Conservation (phyloP, 768 basidiomycete species). For the Suillus fuscotomentosus region DNA sequence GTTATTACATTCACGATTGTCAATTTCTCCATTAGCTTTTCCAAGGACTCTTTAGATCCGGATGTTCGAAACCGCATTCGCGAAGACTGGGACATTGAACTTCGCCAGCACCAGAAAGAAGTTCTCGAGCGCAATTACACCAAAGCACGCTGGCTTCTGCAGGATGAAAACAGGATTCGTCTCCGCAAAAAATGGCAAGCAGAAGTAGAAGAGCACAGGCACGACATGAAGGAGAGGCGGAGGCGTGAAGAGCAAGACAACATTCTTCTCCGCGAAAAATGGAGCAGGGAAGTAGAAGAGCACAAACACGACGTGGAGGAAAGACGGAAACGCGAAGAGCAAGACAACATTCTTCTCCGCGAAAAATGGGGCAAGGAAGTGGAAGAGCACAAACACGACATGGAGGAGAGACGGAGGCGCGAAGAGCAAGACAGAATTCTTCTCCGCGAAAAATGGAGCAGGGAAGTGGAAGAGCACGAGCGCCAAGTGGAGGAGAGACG, state of each 20-base stretch:
- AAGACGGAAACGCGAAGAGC: neutral
- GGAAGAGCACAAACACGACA: slow-evolving; percentile 7
- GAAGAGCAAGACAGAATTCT: neutral
- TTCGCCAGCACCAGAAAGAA: slow-evolving; percentile 15
- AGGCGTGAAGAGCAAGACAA: slow-evolving; percentile 10
- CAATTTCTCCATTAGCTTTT: slow-evolving; percentile 10
- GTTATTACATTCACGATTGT: neutral
- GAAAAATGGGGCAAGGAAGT: neutral
- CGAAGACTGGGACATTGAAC: slow-evolving; percentile 19
- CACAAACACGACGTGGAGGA: slow-evolving; percentile 6
- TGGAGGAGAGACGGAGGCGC: neutral
- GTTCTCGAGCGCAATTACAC: slow-evolving; percentile 8
- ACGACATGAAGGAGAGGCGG: slow-evolving; percentile 16
- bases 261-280: neutral
- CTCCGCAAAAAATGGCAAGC: neutral
- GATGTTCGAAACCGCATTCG: slow-evolving; percentile 20
- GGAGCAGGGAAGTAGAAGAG: slow-evolving; percentile 18
- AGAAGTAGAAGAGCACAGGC: neutral
- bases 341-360: neutral
- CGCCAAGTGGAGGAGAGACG: slow-evolving; percentile 8
- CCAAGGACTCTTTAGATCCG: slow-evolving; percentile 19
- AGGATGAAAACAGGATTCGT: slow-evolving; percentile 10
- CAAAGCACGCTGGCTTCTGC: slow-evolving; percentile 19
- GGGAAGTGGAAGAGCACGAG: neutral
- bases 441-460: neutral